A percentile compares a stretch with the other conserved stretches of the same genome.
Conservation (phyloP, 495 filamentous ascomycete genomes). For the Talaromyces trachyspermus region DNA sequence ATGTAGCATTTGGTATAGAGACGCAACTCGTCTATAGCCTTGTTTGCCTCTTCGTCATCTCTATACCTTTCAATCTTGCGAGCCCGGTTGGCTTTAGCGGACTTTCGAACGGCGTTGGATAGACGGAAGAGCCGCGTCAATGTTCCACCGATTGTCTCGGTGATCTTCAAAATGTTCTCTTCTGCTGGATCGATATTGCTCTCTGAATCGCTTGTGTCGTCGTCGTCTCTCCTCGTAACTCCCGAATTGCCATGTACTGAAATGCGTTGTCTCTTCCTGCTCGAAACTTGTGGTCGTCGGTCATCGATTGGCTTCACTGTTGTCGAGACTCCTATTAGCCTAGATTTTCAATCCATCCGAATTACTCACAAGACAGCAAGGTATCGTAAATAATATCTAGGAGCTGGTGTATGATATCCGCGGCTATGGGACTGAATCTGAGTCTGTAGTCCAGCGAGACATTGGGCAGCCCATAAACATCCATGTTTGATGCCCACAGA, state of each 20-base stretch:
- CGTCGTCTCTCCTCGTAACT: conserved; percentile 17
- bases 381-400: conserved; percentile 19
- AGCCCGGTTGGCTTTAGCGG: conserved; percentile 21
- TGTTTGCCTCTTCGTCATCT: conserved; percentile 26
- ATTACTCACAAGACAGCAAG: conserved; percentile 20
- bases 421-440: conserved; percentile 22
- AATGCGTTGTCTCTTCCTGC: conserved; percentile 24
- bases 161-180: conserved; percentile 22
- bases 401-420: conserved; percentile 26
- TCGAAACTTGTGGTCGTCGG: conserved; percentile 13
- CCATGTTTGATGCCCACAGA: conserved; percentile 28
- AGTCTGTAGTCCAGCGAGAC: conserved; percentile 29
- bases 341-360: conserved; percentile 3
- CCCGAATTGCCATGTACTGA: conserved; percentile 14
- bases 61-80: conserved; percentile 20
- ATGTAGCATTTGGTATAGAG: conserved; percentile 26
- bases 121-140: conserved; percentile 26
- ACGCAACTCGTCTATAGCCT: conserved; percentile 22
- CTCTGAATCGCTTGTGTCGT: conserved; percentile 22
- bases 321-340: conserved; percentile 17
- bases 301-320: conserved; percentile 24
- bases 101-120: conserved; percentile 25
- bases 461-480: conserved; percentile 25
- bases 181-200: conserved; percentile 18
- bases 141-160: conserved; percentile 22